Evolutionary conservation across 352 stramenopile species (phyloP), one percentile per base, ranked within the genome.

Genomic region (Phytopythium chamaehyphon): DNA sequence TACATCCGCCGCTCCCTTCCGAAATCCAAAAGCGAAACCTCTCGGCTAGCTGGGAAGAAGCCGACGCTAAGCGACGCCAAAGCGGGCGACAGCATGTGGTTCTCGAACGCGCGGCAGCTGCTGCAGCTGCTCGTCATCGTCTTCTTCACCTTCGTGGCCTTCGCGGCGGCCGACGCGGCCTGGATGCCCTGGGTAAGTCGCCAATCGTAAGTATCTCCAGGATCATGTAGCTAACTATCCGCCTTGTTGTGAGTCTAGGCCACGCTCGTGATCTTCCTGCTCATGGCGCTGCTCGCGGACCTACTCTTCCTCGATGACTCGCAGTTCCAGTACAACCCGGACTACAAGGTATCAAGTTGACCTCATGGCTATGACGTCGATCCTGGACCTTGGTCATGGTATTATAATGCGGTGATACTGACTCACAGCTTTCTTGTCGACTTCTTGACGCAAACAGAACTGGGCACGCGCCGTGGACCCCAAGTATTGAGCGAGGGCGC

Each of bases 281-380:
- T 57, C 40, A 81, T 90, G 70, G 65, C 90, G 47, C 64, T 92
- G 46, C 50, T 92, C 49, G 70, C 69, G 38, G 82, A 92, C 47
- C 48, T 92, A 43, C 54, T 90, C 26, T 92, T 92, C 64, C 69
- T 92, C 23, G 76, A 90, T 40, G 52, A 63, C 40, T 62, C 62
- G 49, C 73, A 92, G 60, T 92, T 92, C 61, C 78, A 88, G 52
- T 92, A 79, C 66, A 85, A 92, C 39, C 78, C 82, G 7, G 77
- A 92, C 66, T 92, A 92, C 71, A 92, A 92, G 74, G 81, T 92
- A 46, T 40, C 40, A n/a, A n/a, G n/a, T n/a, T n/a, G n/a, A n/a
- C n/a, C n/a, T n/a, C n/a, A n/a, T n/a, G n/a, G n/a, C n/a, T n/a
- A n/a, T n/a, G n/a, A n/a, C n/a, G n/a, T n/a, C n/a, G n/a, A n/a